Evolutionary conservation across 2,329 filamentous ascomycete genomes (phyloP).

Genomic region (Neurospora crassa): DNA sequence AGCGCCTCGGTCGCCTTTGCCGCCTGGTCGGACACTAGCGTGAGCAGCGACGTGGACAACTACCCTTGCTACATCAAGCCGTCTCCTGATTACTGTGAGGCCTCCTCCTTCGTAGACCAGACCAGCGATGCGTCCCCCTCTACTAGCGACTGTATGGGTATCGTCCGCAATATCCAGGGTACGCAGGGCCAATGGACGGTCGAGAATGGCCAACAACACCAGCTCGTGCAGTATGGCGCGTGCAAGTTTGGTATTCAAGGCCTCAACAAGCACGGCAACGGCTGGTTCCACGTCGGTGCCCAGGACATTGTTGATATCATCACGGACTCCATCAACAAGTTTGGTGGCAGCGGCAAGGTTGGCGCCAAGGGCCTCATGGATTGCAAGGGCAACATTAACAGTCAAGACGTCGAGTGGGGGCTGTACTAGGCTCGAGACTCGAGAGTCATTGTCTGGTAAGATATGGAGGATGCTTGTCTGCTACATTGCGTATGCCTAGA

Average conservation of each 20-base stretch:
- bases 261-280: conserved; percentile 16
- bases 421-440: conserved; percentile 13
- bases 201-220: conserved; percentile 13
- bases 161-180: conserved; percentile 25
- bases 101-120: conserved; percentile 25
- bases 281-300: conserved; percentile 23
- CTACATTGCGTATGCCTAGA: no score
- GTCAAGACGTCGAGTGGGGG: conserved; percentile 18
- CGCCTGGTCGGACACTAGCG: conserved; percentile 21
- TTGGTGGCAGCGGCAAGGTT: conserved; percentile 22
- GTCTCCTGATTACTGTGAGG: conserved; percentile 19
- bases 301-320: conserved; percentile 29
- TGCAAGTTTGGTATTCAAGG: conserved; percentile 26
- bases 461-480: no score
- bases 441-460: background rate
- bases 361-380: conserved; percentile 25
- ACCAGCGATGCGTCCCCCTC: conserved; percentile 24
- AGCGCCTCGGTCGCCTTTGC: conserved; percentile 22
- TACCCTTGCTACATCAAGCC: conserved; percentile 26
- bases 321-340: conserved; percentile 21
- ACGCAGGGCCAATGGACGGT: conserved; percentile 11
- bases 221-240: conserved; percentile 18
- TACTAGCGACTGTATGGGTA: conserved; percentile 24
- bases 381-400: conserved; percentile 14
- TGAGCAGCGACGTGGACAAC: conserved; percentile 13